Percentiles rank a stretch among this genome's conserved stretches.
Conservation (phyloP, 164 flowering plant species). For the Vitis labrusca region DNA sequence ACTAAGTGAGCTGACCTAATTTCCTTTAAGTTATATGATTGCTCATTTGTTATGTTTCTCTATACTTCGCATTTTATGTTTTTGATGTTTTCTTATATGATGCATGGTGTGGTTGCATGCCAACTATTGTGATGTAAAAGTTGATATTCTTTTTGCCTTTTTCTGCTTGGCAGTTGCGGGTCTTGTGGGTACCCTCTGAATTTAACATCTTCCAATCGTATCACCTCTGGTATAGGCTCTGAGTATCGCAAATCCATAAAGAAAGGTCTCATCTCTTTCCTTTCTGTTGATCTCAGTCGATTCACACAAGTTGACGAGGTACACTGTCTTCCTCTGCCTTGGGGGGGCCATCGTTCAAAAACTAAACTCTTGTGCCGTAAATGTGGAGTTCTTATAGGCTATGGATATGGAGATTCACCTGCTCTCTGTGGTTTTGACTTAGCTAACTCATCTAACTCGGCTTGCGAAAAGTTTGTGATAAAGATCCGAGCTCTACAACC, state of each 20-base stretch:
- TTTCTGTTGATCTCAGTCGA: conserved; percentile 55
- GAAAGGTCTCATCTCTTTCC: conserved; percentile 57
- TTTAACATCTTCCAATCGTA: conserved; percentile 46
- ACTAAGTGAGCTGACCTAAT: background rate
- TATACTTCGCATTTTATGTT: background rate
- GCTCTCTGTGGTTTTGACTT: conserved; percentile 50
- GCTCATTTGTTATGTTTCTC: background rate
- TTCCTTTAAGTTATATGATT: background rate
- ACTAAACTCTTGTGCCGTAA: conserved; percentile 65
- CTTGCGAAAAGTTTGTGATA: conserved; percentile 43
- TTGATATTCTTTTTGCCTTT: background rate
- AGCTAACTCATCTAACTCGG: conserved; percentile 30
- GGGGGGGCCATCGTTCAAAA: conserved; percentile 47
- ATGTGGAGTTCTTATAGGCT: conserved; percentile 58
- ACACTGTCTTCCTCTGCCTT: conserved; percentile 49
- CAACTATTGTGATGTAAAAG: background rate
- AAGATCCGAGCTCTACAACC: conserved; percentile 61
- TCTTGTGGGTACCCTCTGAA: conserved; percentile 69
- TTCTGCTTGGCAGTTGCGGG: conserved; percentile 49
- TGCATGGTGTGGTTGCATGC: background rate
- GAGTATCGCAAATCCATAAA: conserved; percentile 49
- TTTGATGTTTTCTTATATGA: background rate
- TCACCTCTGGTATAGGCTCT: conserved; percentile 48
- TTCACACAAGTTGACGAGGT: conserved; percentile 69
- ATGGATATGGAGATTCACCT: conserved; percentile 53